A percentile compares a stretch with the other conserved stretches of the same genome.
These are phyloP conservation scores for Candida sakaeoensis DNA, from an alignment of 805 yeast genomes.

Conservation along the genomic window DNA sequence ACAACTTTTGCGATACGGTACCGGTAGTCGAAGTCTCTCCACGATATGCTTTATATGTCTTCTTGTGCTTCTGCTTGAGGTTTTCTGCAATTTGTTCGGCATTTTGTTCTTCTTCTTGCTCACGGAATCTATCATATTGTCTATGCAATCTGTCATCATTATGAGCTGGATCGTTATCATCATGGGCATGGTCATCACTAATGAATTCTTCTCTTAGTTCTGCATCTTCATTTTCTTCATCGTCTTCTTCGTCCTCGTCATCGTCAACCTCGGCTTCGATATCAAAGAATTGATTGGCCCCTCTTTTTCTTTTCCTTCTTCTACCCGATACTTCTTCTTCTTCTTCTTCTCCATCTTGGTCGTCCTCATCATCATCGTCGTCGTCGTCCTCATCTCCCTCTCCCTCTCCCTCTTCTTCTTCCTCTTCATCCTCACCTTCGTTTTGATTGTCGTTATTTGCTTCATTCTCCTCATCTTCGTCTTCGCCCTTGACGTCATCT, in stretches of 20 bases:
- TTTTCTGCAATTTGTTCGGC: conserved; percentile 93
- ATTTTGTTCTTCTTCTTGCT: conserved; percentile 86
- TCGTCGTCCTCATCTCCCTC: conserved; percentile 17
- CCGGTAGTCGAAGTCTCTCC: conserved; percentile 68
- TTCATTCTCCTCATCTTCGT: conserved; percentile 7
- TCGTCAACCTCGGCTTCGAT: conserved; percentile 99
- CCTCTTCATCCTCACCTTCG: no score
- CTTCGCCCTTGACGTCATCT: conserved; percentile 11
- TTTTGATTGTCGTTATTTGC: conserved; percentile 3
- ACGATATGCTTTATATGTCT: conserved; percentile 76
- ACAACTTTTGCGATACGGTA: conserved; percentile 82
- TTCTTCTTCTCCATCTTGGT: conserved; percentile 46
- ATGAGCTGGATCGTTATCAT: conserved; percentile 32
- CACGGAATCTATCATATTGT: conserved; percentile 84
- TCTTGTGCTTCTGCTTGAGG: conserved; percentile 87
- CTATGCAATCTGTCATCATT: conserved; percentile 80
- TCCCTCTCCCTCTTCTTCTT: conserved; percentile 10
- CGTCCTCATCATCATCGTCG: conserved; percentile 40
- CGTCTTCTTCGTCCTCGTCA: conserved; percentile 90
- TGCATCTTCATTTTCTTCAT: conserved; percentile 87
- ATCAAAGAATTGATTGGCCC: conserved; percentile 86
- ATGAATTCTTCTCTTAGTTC: conserved; percentile 78
- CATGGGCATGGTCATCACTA: conserved; percentile 66
- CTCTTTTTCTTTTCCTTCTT: conserved; percentile 44
- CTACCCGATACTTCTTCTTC: conserved; percentile 51